These are phyloP conservation scores for Juncus effusus DNA, from an alignment of 176 grass and related monocot genomes.

Conservation along the genomic window DNA sequence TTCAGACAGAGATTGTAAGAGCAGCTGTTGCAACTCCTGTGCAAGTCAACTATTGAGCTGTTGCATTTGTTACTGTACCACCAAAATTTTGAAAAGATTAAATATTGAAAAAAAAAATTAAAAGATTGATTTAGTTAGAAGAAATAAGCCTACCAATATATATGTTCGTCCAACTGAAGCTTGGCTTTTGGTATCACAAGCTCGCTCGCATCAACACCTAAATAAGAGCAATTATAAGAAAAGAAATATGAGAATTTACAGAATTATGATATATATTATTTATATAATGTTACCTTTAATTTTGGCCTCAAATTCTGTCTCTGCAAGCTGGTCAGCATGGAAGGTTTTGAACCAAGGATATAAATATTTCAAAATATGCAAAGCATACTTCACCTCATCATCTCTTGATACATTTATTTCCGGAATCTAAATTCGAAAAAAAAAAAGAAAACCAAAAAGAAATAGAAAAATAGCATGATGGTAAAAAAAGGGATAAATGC, in stretches of 20 bases:
- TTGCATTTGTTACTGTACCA: conserved; percentile 53
- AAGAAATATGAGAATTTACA: neutral
- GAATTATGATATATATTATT: neutral
- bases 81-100: conserved; percentile 21
- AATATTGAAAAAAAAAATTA: conserved; percentile 1
- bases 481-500: no score
- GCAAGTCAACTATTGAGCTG: conserved; percentile 81
- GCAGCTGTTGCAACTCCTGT: conserved; percentile 60
- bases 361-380: conserved; percentile 27
- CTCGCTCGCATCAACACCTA: conserved; percentile 34
- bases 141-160: conserved; percentile 55
- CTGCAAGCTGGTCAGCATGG: conserved; percentile 45
- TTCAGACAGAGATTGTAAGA: conserved; percentile 59
- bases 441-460: neutral
- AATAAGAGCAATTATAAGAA: neutral
- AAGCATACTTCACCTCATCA: conserved; percentile 32
- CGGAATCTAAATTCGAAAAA: conserved; percentile 23
- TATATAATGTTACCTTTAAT: conserved; percentile 45
- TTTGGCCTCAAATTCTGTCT: conserved; percentile 54
- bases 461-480: no score
- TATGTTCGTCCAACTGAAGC: conserved; percentile 30
- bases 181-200: conserved; percentile 30
- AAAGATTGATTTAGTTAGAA: conserved; percentile 10
- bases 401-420: conserved; percentile 5
- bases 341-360: conserved; percentile 71